phyloP scores from a whole-genome alignment of 1,284 basidiomycete genomes.

The Heliocybe sulcata region DNA sequence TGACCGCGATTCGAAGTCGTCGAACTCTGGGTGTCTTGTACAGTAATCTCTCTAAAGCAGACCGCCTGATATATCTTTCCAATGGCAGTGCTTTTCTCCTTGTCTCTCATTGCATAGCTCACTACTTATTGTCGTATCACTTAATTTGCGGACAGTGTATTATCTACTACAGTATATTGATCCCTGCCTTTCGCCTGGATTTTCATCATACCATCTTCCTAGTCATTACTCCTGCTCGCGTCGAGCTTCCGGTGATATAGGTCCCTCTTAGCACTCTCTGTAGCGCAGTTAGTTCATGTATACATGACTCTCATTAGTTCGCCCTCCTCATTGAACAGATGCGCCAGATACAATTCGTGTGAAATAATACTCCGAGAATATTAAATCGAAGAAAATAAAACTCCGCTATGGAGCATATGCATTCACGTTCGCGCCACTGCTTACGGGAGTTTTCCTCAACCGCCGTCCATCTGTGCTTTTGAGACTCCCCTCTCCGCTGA shows the following conservation, averaged over 20 bases:
- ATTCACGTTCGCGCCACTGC: too few relatives aligned
- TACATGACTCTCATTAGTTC: not conserved
- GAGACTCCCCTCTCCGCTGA: too few relatives aligned
- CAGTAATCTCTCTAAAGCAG: constrained; percentile 6
- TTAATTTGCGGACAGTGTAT: not conserved
- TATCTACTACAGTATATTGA: not conserved
- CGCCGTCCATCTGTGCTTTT: not conserved
- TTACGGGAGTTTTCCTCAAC: not conserved
- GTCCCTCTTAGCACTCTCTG: not conserved
- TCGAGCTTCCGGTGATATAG: too few relatives aligned
- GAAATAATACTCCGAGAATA: too few relatives aligned
- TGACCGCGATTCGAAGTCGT: constrained; percentile 14
- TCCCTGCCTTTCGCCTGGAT: not conserved
- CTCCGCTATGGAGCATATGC: too few relatives aligned
- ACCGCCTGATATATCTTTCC: not conserved
- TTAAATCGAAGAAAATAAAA: too few relatives aligned
- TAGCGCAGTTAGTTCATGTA: not conserved
- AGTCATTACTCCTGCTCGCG: not conserved
- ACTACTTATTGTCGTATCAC: not conserved
- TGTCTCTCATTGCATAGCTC: not conserved
- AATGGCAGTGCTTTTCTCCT: not conserved
- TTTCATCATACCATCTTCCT: not conserved
- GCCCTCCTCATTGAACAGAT: too few relatives aligned
- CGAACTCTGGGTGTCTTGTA: constrained; percentile 6
- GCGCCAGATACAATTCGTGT: too few relatives aligned